A percentile compares a stretch with the other conserved stretches of the same genome.
These are phyloP conservation scores for Camellia sinensis DNA, from an alignment of 148 eudicot species.

Conservation along the genomic window DNA sequence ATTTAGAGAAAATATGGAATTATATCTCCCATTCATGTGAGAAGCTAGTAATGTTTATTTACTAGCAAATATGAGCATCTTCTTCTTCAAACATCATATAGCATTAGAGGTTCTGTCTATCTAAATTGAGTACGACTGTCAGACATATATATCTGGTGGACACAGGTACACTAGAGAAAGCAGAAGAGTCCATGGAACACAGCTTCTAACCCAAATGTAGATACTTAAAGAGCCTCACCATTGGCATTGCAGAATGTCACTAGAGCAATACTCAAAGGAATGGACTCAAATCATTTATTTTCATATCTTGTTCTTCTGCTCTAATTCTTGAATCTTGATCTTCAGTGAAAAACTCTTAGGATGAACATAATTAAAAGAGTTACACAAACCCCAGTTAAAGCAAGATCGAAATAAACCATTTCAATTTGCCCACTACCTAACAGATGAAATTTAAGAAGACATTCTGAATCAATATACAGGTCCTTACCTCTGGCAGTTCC, in stretches of 20 bases:
- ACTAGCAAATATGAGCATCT: too few species aligned
- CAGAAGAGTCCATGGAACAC: not conserved
- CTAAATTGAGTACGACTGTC: too few species aligned
- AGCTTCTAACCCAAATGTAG: not conserved
- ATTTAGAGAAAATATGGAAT: too few species aligned
- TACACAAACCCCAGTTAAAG: not conserved
- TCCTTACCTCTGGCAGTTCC: conserved; percentile 92
- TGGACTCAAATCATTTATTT: not conserved
- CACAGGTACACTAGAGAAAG: not conserved
- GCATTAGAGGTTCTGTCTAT: too few species aligned
- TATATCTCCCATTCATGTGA: too few species aligned
- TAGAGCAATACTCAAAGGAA: not conserved
- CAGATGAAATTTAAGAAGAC: not conserved
- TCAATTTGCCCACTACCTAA: not conserved
- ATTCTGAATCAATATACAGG: conserved; percentile 10
- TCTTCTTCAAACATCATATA: too few species aligned
- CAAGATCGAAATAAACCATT: not conserved
- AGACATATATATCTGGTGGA: too few species aligned
- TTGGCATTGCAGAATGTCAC: not conserved
- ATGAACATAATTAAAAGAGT: not conserved
- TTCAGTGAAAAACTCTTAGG: not conserved
- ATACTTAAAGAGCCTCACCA: not conserved
- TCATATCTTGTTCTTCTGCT: conserved; percentile 8
- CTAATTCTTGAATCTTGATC: not conserved
- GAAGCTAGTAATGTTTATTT: too few species aligned